Percentiles rank a stretch among this genome's conserved stretches.
These are phyloP conservation scores for Aeschynomene evenia DNA, from an alignment of 306 rosid species.

Conservation along the genomic window DNA sequence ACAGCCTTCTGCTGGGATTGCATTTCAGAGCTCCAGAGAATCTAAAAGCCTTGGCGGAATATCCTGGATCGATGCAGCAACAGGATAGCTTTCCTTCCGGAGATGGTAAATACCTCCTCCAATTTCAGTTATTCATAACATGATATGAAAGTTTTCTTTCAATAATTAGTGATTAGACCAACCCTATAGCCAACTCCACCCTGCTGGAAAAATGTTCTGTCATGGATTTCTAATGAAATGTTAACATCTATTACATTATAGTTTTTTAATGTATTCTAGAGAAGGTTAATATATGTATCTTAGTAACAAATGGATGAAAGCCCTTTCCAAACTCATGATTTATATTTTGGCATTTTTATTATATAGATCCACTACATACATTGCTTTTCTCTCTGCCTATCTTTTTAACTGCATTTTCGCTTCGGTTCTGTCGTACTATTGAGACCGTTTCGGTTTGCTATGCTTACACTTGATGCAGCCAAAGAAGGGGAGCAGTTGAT, in stretches of 20 bases:
- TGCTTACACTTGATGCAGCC: slow-evolving; percentile 47
- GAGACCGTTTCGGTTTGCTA: background rate
- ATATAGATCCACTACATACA: background rate
- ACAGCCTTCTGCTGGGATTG: slow-evolving; percentile 90
- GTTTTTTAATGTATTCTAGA: background rate
- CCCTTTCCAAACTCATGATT: background rate
- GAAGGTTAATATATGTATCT: background rate
- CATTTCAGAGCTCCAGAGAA: slow-evolving; percentile 95
- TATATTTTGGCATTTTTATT: background rate
- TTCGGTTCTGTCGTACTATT: slow-evolving; percentile 1
- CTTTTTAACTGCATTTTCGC: background rate
- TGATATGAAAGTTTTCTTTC: slow-evolving; percentile 10
- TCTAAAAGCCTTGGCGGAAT: slow-evolving; percentile 63
- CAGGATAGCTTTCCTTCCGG: slow-evolving; percentile 36
- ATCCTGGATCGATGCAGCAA: slow-evolving; percentile 37
- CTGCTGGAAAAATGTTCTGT: background rate
- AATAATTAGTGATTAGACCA: slow-evolving; percentile 15
- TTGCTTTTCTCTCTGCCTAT: background rate
- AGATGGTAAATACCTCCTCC: slow-evolving; percentile 47
- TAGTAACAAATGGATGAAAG: background rate
- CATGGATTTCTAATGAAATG: background rate
- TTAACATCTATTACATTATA: background rate
- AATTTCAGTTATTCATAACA: background rate
- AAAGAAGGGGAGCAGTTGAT: slow-evolving; percentile 48
- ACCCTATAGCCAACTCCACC: background rate